phyloP scores from a whole-genome alignment of 2,329 filamentous ascomycete species.

The Colletotrichum spinosum region DNA sequence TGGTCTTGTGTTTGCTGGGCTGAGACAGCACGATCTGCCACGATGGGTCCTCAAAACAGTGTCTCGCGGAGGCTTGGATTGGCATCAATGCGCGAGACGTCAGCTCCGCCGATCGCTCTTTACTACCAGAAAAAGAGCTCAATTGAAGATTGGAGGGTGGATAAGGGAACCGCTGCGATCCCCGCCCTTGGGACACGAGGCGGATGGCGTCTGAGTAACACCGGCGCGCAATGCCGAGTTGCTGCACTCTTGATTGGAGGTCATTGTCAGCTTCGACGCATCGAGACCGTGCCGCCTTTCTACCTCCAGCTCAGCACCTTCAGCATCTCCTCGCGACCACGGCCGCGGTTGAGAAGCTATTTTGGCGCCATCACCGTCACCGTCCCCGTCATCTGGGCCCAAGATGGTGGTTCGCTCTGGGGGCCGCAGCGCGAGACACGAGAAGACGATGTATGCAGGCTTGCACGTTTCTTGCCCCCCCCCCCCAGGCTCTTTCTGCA shows the following conservation, averaged over 20 bases:
- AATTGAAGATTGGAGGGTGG: not conserved
- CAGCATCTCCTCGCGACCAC: not conserved
- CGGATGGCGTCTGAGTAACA: not conserved
- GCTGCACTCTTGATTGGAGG: constrained; percentile 9
- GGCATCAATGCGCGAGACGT: not conserved
- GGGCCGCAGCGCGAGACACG: not conserved
- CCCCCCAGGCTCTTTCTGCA: too few relatives aligned
- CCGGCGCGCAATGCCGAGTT: not conserved
- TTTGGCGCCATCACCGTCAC: not conserved
- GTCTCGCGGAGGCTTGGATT: constrained; percentile 2
- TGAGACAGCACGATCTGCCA: not conserved
- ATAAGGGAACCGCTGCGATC: not conserved
- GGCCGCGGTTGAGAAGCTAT: not conserved
- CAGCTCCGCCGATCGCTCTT: constrained; percentile 7
- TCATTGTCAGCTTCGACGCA: not conserved
- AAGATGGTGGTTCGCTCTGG: constrained; percentile 2
- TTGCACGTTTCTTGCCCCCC: not conserved
- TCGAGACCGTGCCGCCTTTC: constrained; percentile 6
- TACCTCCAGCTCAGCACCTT: not conserved
- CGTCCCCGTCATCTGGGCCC: not conserved
- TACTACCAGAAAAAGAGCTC: constrained; percentile 4
- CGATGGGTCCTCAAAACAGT: not conserved
- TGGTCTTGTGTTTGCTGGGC: not conserved
- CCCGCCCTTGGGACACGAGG: constrained; percentile 3
- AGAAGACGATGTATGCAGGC: not conserved